Conservation (phyloP, 805 yeast species). For the Ogataea nakhonphanomensis region DNA sequence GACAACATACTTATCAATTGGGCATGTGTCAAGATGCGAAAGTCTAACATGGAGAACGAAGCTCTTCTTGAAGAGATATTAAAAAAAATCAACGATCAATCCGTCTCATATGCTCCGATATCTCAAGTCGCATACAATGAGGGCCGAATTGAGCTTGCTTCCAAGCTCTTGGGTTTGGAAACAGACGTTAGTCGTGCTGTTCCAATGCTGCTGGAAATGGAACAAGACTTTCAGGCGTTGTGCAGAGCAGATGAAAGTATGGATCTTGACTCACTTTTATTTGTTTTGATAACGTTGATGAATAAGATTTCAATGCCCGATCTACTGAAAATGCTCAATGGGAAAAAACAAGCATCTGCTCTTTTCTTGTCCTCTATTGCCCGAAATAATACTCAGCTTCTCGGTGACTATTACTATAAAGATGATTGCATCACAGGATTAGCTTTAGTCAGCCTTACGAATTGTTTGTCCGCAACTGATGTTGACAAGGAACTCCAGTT, state of each 20-base stretch:
- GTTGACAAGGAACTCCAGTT: constrained; percentile 22
- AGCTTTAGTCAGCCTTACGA: constrained; percentile 39
- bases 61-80: constrained; percentile 51
- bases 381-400: constrained; percentile 34
- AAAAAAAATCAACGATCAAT: constrained; percentile 40
- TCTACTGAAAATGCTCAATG: constrained; percentile 62
- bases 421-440: constrained; percentile 53
- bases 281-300: constrained; percentile 53
- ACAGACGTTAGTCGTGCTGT: constrained; percentile 59
- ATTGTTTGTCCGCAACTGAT: constrained; percentile 20
- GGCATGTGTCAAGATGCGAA: constrained; percentile 70
- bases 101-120: constrained; percentile 56
- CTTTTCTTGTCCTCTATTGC: constrained; percentile 36
- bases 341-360: constrained; percentile 39
- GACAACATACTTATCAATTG: constrained; percentile 66
- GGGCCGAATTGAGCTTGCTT: constrained; percentile 71
- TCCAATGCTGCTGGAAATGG: constrained; percentile 62
- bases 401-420: constrained; percentile 59
- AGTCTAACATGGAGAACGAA: constrained; percentile 54
- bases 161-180: constrained; percentile 65
- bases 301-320: constrained; percentile 58
- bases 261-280: constrained; percentile 56
- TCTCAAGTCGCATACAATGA: constrained; percentile 71
- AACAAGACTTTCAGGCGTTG: constrained; percentile 67
- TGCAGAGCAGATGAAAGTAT: constrained; percentile 60